These are phyloP conservation scores for Scutellaria minor DNA, from an alignment of 257 asterid genomes.

Conservation along the genomic window DNA sequence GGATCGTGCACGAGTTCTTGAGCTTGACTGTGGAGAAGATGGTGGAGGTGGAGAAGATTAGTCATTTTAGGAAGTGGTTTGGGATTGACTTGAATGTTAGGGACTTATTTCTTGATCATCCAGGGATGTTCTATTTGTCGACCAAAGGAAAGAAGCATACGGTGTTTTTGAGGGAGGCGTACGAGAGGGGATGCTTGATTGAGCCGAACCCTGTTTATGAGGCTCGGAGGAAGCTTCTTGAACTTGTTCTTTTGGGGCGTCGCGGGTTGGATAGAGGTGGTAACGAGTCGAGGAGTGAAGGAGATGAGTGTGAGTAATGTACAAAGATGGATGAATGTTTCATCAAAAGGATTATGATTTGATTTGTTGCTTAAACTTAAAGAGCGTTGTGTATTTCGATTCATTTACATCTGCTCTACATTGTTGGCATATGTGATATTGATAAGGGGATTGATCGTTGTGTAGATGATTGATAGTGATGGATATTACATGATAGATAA, in stretches of 20 bases:
- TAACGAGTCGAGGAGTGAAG: slow-evolving; percentile 41
- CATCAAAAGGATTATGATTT: background rate
- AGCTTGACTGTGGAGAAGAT: slow-evolving; percentile 92
- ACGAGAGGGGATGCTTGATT: slow-evolving; percentile 84
- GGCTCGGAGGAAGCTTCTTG: slow-evolving; percentile 80
- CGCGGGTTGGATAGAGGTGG: slow-evolving; percentile 61
- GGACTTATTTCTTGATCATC: slow-evolving; percentile 88
- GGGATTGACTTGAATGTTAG: slow-evolving; percentile 82
- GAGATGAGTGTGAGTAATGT: slow-evolving; percentile 39
- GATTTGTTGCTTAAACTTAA: slow-evolving; percentile 22
- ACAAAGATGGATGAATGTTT: slow-evolving; percentile 27
- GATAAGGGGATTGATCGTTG: background rate
- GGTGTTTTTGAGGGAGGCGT: slow-evolving; percentile 85
- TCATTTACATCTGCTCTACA: background rate
- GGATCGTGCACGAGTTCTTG: slow-evolving; percentile 86
- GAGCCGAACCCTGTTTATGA: slow-evolving; percentile 76
- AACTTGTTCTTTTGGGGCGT: slow-evolving; percentile 74
- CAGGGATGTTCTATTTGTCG: slow-evolving; percentile 85
- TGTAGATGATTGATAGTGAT: background rate
- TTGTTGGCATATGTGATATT: background rate
- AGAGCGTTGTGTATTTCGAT: slow-evolving; percentile 26
- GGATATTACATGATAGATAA: background rate
- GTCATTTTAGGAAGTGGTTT: slow-evolving; percentile 89
- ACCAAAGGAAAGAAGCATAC: slow-evolving; percentile 85
- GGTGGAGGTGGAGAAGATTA: slow-evolving; percentile 96